These are phyloP conservation scores for Miamiensis avidus DNA, from an alignment of 169 alveolate genomes.

Conservation along the genomic window DNA sequence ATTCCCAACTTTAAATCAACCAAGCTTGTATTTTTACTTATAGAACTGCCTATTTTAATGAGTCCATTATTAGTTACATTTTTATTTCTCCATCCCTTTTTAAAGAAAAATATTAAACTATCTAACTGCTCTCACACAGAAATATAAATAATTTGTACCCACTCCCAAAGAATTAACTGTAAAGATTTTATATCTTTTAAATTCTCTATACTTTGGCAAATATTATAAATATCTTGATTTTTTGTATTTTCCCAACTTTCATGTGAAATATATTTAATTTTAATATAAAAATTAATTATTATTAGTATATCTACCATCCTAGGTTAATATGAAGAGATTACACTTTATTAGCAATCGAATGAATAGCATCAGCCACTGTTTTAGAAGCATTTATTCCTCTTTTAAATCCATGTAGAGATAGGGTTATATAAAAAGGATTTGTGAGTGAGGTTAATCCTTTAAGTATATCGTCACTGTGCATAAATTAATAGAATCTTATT, in stretches of 20 bases:
- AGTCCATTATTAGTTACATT: neutral
- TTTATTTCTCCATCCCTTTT: neutral
- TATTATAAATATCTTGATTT: neutral
- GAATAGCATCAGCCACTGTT: too few relatives aligned
- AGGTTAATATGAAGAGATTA: too few relatives aligned
- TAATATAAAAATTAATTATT: too few relatives aligned
- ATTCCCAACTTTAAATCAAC: neutral
- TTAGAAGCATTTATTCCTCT: neutral
- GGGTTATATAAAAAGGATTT: too few relatives aligned
- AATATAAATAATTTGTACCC: neutral
- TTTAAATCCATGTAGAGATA: neutral
- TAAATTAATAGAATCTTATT: too few relatives aligned
- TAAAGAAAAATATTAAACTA: neutral
- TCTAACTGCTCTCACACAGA: neutral
- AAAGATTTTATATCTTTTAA: neutral
- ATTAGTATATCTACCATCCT: too few relatives aligned
- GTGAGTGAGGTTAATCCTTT: neutral
- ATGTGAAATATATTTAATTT: too few relatives aligned
- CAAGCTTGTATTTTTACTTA: neutral
- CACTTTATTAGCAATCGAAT: too few relatives aligned
- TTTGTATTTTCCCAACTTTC: neutral
- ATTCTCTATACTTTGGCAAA: neutral
- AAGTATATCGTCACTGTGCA: neutral
- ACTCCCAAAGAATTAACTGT: neutral
- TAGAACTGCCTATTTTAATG: neutral